These are phyloP conservation scores for Vicia faba DNA, from an alignment of 306 rosid genomes.

Conservation along the genomic window DNA sequence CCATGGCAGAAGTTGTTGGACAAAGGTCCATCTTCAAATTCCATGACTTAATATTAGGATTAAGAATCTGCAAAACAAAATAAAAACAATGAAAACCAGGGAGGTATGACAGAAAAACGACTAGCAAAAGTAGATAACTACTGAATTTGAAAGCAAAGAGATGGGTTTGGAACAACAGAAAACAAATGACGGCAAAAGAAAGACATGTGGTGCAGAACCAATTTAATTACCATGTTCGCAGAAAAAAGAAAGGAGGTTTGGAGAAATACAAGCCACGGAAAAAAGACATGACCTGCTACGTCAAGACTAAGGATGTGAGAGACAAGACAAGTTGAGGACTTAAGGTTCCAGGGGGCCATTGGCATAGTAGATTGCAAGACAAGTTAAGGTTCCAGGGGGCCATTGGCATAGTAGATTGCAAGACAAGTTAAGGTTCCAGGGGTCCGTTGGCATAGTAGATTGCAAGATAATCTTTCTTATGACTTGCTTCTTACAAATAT, in stretches of 20 bases:
- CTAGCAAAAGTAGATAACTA: constrained; percentile 17
- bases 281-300: constrained; percentile 4
- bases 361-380: not conserved
- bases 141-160: constrained; percentile 14
- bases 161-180: constrained; percentile 22
- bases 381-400: constrained; percentile 17
- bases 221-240: not conserved
- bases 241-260: constrained; percentile 16
- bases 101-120: constrained; percentile 7
- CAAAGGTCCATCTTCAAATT: constrained; percentile 40
- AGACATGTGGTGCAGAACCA: constrained; percentile 14
- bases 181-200: constrained; percentile 23
- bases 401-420: constrained; percentile 2
- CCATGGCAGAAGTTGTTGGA: constrained; percentile 40
- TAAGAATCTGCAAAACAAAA: constrained; percentile 46
- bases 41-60: constrained; percentile 23
- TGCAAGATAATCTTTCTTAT: not conserved
- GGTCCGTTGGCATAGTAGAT: constrained; percentile 1
- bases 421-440: constrained; percentile 21
- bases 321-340: constrained; percentile 14
- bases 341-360: constrained; percentile 17
- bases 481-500: constrained; percentile 2
- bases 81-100: constrained; percentile 13
- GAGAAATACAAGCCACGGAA: constrained; percentile 10
- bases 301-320: constrained; percentile 16